Conservation (phyloP, 2,329 filamentous ascomycete species). For the Sporothrix brasiliensis region DNA sequence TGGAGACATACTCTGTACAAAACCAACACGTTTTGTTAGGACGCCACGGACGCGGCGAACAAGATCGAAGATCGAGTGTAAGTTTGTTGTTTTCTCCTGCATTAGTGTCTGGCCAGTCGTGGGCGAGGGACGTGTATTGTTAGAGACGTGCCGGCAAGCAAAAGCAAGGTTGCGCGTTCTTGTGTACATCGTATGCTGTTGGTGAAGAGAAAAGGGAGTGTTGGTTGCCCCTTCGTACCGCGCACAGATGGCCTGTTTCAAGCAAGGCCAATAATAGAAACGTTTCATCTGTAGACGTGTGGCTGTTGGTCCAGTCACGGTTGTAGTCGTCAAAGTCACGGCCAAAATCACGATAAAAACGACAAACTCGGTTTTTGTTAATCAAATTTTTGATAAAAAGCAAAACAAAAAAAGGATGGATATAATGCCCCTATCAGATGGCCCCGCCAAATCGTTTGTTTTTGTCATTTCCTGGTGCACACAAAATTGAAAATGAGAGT, state of each 20-base stretch:
- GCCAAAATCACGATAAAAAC: neutral
- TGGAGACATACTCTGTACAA: no score
- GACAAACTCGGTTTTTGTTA: neutral
- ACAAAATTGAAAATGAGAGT: neutral
- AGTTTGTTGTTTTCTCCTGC: no score
- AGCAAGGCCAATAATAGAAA: neutral
- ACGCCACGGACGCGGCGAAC: no score
- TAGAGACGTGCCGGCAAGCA: no score
- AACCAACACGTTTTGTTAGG: no score
- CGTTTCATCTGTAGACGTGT: conserved; percentile 22
- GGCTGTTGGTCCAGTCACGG: neutral
- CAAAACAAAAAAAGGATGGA: conserved; percentile 26
- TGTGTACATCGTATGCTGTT: no score
- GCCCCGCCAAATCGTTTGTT: neutral
- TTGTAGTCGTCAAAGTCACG: no score
- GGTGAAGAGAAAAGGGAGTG: no score
- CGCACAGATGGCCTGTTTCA: conserved; percentile 2
- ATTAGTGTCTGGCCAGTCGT: no score
- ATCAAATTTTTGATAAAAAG: conserved; percentile 9
- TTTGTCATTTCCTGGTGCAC: neutral
- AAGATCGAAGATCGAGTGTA: no score
- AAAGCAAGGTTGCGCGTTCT: no score
- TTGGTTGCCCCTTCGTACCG: neutral
- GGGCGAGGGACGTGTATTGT: no score
- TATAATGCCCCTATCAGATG: conserved; percentile 34